Percentiles rank a stretch among this genome's conserved stretches.
These are phyloP conservation scores for Neurospora tetrasperma DNA, from an alignment of 495 filamentous ascomycete genomes.

Conservation along the genomic window DNA sequence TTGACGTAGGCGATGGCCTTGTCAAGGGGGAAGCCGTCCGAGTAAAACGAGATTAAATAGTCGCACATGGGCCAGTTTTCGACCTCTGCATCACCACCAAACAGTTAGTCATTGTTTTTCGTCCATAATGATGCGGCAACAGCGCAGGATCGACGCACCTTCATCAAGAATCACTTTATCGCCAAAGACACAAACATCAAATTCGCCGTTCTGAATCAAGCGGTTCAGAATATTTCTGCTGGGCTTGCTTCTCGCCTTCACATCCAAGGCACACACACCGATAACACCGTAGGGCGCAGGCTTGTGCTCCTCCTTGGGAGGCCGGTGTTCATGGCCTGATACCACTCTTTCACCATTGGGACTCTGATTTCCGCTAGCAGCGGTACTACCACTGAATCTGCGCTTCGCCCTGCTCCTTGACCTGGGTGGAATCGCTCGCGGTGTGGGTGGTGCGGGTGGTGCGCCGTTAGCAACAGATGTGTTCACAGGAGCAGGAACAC, in stretches of 20 bases:
- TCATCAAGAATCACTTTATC: constrained; percentile 98
- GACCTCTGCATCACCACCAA: constrained; percentile 33
- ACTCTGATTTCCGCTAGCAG: constrained; percentile 56
- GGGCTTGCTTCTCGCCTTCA: constrained; percentile 93
- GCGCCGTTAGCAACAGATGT: constrained; percentile 3
- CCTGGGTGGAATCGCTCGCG: constrained; percentile 38
- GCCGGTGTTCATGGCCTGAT: constrained; percentile 17
- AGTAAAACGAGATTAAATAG: constrained; percentile 96
- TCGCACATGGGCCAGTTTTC: constrained; percentile 74
- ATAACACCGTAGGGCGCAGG: constrained; percentile 51
- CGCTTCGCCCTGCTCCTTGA: constrained; percentile 66
- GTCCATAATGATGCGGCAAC: background rate
- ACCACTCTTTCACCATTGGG: constrained; percentile 45
- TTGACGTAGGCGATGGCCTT: constrained; percentile 93
- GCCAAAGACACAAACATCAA: constrained; percentile 93
- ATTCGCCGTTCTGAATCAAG: constrained; percentile 79
- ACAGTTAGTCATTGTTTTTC: constrained; percentile 10
- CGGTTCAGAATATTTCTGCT: constrained; percentile 90
- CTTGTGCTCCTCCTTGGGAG: constrained; percentile 41
- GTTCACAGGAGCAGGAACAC: constrained; percentile 4
- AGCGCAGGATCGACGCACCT: constrained; percentile 34
- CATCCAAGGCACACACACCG: constrained; percentile 89
- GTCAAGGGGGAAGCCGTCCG: constrained; percentile 90
- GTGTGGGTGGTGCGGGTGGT: constrained; percentile 6
- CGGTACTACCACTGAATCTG: constrained; percentile 67